phyloP scores from a whole-genome alignment of 176 grass and related monocot species.

The Eleusine coracana region DNA sequence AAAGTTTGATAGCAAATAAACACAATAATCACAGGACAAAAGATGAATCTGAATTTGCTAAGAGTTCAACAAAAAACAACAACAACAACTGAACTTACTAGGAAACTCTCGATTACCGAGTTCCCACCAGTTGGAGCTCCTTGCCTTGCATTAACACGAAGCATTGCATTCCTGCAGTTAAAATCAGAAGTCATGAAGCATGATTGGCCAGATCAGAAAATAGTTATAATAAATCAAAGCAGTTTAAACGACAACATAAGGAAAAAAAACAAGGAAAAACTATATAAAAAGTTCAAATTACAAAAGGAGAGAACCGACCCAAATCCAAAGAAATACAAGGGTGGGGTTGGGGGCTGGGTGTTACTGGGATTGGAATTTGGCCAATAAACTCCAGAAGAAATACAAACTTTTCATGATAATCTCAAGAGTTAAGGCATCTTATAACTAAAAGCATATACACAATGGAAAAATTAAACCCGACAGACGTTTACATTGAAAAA shows the following conservation, averaged over 20 bases:
- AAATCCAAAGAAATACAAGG: not conserved
- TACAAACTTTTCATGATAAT: not conserved
- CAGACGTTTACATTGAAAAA: not conserved
- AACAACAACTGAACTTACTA: constrained; percentile 55
- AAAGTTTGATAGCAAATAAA: constrained; percentile 21
- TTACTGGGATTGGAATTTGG: not conserved
- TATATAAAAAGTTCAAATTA: not conserved
- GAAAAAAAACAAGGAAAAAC: constrained; percentile 5
- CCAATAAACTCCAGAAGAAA: constrained; percentile 8
- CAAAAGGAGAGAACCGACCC: not conserved
- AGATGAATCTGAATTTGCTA: constrained; percentile 15
- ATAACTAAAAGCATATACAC: constrained; percentile 21
- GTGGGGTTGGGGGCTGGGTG: no score
- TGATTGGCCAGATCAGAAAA: constrained; percentile 32
- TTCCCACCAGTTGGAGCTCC: constrained; percentile 87
- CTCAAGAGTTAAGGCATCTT: not conserved
- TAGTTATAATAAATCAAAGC: constrained; percentile 28
- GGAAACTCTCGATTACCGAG: constrained; percentile 79
- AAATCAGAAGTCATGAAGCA: constrained; percentile 38
- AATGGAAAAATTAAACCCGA: constrained; percentile 15
- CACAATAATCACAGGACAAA: constrained; percentile 18
- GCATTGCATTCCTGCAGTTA: constrained; percentile 82
- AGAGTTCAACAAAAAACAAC: constrained; percentile 20
- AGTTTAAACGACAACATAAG: constrained; percentile 11
- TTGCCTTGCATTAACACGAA: constrained; percentile 92